Evolutionary conservation across 2,329 filamentous ascomycete species (phyloP), one percentile per base, ranked within the genome.

Genomic region (Daldinia eschscholtzii): DNA sequence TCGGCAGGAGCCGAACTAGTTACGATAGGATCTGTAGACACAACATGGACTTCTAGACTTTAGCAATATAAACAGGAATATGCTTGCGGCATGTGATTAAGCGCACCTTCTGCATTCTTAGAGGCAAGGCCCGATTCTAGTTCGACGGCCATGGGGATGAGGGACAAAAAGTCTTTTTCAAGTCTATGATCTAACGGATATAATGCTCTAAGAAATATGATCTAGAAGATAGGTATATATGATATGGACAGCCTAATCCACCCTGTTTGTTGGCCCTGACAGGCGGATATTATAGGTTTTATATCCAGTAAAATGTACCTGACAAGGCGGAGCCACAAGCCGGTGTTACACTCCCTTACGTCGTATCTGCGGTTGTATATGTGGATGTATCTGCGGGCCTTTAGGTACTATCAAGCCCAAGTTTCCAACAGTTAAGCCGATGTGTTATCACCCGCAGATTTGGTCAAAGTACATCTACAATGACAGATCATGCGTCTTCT

Each of bases 301-400:
- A 52, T 52, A 52, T 52, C 46, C 46, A 52, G 46, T 33, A 33
- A 52, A 33, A 30, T 52, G 46, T 52, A 52, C 46, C 26, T 52
- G 26, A 52, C 46, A 52, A 18, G 15, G 46, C 46, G 46, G 46
- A 42, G 39, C 55, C 37, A 57, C 53, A 57, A 30, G 10, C 37
- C 37, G 39, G 55, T 57, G 55, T 13, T 33, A 57, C 55, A 57
- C 55, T 57, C 33, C 55, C 33, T 57, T 41, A 28, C 55, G 26
- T 41, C 50, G 42, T 39, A 52, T 52, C 26, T 52, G 26, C 3
- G 46, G 46, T 52, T 33, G 46, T 52, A 52, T 52, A 26, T 52
- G 46, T 6, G 44, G 44, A 28, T 48, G 44, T 48, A 48, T n/a
- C 23, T 48, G 44, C 46, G 46, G 26, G 26, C 46, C 46, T 52